Evolutionary conservation across 2,329 filamentous ascomycete species (phyloP), one percentile per base, ranked within the genome.

Genomic region (Orbilia javanica): DNA sequence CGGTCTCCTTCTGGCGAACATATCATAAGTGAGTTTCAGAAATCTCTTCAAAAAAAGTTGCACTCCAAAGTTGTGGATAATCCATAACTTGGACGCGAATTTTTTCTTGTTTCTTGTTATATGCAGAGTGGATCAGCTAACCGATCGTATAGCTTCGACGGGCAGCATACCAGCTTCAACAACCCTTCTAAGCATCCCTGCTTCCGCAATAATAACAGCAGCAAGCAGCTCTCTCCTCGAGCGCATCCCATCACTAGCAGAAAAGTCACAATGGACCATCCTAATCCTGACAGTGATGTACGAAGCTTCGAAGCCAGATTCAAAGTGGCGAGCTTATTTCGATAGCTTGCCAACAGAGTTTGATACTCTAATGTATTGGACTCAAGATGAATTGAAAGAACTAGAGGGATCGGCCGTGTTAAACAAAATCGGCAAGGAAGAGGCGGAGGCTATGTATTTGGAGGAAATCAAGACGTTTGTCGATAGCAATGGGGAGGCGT

Each of bases 351-450:
- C 93, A 1, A 76, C 76, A 20, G 82, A 85, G 0, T 97, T 97
- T 82, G 89, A 96, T 83, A 96, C 93, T 1, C 88, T 95, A 80
- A 97, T 97, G 92, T 97, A 94, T 85, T 97, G 94, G 94, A 86
- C 88, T 1, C 85, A 88, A 0, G 85, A 86, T 0, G 93, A 97
- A 83, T 86, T 97, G 1, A 84, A 86, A 0, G 87, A 91, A 81
- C 88, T 97, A 7, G 91, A 95, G 84, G 92, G 91, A 18, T 94
- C 92, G 82, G 89, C 92, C 0, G 89, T 96, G n/a, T 83, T 90
- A 2, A 85, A 88, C 79, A 95, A 94, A 83, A 91, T 97, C 79
- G 94, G 93, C 57, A 92, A 89, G 80, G 86, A 88, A 3, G 87
- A 88, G 68, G 93, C 93, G 1, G 90, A 96, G 76, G 84, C 44